phyloP scores from a whole-genome alignment of 805 yeast genomes.

The Starmerella bombi region DNA sequence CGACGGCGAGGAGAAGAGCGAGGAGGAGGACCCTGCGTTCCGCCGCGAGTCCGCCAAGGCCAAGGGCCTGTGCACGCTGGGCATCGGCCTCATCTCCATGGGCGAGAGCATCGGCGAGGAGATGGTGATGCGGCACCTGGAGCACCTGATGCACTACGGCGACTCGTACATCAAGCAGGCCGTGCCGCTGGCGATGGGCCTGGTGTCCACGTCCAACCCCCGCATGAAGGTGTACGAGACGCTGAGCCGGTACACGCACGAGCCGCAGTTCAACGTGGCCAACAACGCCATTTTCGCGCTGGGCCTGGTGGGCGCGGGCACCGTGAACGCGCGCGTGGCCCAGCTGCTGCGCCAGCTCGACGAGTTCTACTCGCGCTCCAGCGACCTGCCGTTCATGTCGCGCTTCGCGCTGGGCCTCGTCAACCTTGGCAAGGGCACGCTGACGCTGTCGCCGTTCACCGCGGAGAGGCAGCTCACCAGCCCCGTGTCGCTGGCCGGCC shows the following conservation, averaged over 20 bases:
- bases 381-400: constrained; percentile 82
- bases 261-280: constrained; percentile 85
- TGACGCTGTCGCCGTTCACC: constrained; percentile 77
- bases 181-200: constrained; percentile 96
- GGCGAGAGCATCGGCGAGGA: constrained; percentile 98
- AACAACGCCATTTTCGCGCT: constrained; percentile 87
- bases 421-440: constrained; percentile 92
- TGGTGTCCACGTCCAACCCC: constrained; percentile 84
- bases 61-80: constrained; percentile 85
- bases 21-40: constrained; percentile 23
- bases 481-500: constrained; percentile 78
- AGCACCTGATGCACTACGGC: constrained; percentile 96
- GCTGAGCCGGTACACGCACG: constrained; percentile 90
- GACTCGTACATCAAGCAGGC: constrained; percentile 80
- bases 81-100: constrained; percentile 87
- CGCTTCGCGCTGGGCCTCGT: constrained; percentile 90
- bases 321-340: constrained; percentile 94
- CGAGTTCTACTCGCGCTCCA: constrained; percentile 77
- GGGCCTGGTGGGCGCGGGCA: constrained; percentile 98
- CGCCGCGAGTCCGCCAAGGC: constrained; percentile 33
- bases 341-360: constrained; percentile 92
- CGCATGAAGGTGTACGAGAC: constrained; percentile 96
- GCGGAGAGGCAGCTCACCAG: constrained; percentile 78
- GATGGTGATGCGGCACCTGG: constrained; percentile 92
- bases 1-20: constrained; percentile 14